These are phyloP conservation scores for Candida morakotiae DNA, from an alignment of 805 yeast genomes.

Conservation along the genomic window DNA sequence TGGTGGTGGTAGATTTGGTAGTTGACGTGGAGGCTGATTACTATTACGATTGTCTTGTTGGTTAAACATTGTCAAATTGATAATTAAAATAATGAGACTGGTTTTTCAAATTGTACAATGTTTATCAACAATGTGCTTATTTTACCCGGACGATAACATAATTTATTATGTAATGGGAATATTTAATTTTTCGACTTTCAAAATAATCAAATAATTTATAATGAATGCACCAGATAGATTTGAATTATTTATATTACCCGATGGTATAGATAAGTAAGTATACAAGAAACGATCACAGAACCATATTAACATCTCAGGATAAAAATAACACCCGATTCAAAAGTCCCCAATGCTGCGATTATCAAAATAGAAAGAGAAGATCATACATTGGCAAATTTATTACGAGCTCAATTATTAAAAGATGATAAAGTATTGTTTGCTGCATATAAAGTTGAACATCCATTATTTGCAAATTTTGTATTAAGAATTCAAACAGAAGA, in stretches of 20 bases:
- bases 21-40: slow-evolving; percentile 39
- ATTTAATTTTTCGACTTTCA: not conserved
- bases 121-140: not conserved
- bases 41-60: slow-evolving; percentile 38
- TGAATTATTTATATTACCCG: slow-evolving; percentile 94
- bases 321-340: slow-evolving; percentile 86
- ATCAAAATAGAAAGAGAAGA: slow-evolving; percentile 95
- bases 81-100: not conserved
- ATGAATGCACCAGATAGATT: slow-evolving; percentile 99
- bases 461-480: slow-evolving; percentile 90
- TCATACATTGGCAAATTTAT: slow-evolving; percentile 89
- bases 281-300: slow-evolving; percentile 7
- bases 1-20: slow-evolving; percentile 61
- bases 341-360: slow-evolving; percentile 92
- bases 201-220: not conserved
- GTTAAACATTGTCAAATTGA: not conserved
- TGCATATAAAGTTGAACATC: slow-evolving; percentile 97
- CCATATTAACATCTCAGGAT: too few species aligned
- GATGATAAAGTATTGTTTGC: slow-evolving; percentile 92
- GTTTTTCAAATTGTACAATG: slow-evolving; percentile 1
- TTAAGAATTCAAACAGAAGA: slow-evolving; percentile 96
- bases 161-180: not conserved
- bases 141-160: not conserved
- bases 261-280: slow-evolving; percentile 87
- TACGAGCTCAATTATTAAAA: slow-evolving; percentile 79